Conservation (phyloP, 208 protist genomes). For the Trypanosoma platydactyli region DNA sequence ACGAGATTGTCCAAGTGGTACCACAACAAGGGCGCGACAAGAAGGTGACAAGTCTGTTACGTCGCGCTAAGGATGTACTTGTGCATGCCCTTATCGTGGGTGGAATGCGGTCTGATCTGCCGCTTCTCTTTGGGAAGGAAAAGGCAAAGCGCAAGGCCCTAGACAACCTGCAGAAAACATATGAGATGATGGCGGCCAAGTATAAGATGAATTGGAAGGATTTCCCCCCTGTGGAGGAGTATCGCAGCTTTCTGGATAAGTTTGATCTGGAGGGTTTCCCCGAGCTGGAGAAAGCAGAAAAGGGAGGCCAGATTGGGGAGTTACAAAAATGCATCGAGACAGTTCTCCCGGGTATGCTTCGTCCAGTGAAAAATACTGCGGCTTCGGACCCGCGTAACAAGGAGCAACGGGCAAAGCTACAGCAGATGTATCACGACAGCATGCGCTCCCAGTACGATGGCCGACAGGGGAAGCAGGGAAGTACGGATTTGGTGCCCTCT, state of each 20-base stretch:
- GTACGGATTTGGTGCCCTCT: constrained; percentile 22
- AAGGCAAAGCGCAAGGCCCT: constrained; percentile 65
- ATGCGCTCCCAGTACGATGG: constrained; percentile 39
- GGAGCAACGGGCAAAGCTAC: constrained; percentile 36
- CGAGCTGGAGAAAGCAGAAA: constrained; percentile 65
- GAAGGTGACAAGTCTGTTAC: constrained; percentile 91
- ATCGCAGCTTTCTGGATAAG: constrained; percentile 56
- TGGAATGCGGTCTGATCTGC: constrained; percentile 69
- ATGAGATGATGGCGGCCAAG: constrained; percentile 51
- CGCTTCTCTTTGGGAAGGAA: constrained; percentile 72
- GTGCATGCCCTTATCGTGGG: constrained; percentile 84
- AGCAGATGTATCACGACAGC: constrained; percentile 50
- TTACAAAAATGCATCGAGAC: constrained; percentile 58
- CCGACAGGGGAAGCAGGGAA: constrained; percentile 23
- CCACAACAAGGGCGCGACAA: constrained; percentile 82
- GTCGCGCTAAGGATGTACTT: constrained; percentile 83
- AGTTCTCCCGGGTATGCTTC: constrained; percentile 58
- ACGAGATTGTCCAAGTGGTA: constrained; percentile 76
- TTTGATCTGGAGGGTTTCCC: constrained; percentile 64
- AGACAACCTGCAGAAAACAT: constrained; percentile 51
- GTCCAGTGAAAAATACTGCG: constrained; percentile 35
- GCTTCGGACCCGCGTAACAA: constrained; percentile 37
- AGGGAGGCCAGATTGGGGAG: constrained; percentile 46
- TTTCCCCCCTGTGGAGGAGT: constrained; percentile 48
- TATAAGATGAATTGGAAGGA: constrained; percentile 64